Conservation (phyloP, 1,284 basidiomycete genomes). For the Malassezia sympodialis region DNA sequence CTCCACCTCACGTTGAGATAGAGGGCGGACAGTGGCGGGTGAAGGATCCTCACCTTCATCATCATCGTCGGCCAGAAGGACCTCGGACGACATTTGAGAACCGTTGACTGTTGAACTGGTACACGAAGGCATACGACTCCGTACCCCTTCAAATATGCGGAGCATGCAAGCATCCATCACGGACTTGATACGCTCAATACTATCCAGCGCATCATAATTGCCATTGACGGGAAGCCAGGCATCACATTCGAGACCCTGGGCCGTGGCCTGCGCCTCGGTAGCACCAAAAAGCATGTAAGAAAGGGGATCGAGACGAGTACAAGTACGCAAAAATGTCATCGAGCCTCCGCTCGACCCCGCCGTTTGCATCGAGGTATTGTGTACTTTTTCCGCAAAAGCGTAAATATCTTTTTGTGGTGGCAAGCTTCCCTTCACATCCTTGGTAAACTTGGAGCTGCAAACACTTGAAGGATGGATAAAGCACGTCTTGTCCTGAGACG, state of each 20-base stretch:
- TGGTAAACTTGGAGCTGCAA: constrained; percentile 63
- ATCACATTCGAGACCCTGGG: constrained; percentile 60
- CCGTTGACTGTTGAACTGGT: not conserved
- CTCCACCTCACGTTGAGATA: constrained; percentile 31
- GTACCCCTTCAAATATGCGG: constrained; percentile 72
- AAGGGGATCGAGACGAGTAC: constrained; percentile 66
- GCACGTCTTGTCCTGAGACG: constrained; percentile 72
- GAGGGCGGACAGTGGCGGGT: constrained; percentile 10
- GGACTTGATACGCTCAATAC: constrained; percentile 70
- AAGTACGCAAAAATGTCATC: constrained; percentile 62
- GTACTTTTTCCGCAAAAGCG: constrained; percentile 74
- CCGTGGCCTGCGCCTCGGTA: constrained; percentile 57
- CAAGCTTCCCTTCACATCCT: constrained; percentile 42
- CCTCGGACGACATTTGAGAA: not conserved
- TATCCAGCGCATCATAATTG: constrained; percentile 63
- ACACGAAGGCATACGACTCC: not conserved
- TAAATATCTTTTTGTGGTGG: constrained; percentile 60
- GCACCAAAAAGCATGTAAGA: constrained; percentile 88
- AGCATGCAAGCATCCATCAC: constrained; percentile 77
- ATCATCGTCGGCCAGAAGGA: constrained; percentile 1
- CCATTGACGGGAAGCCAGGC: constrained; percentile 81
- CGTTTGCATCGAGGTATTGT: constrained; percentile 58
- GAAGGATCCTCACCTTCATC: constrained; percentile 8
- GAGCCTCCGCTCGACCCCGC: constrained; percentile 50
- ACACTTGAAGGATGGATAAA: constrained; percentile 79